Conservation (phyloP, 169 alveolate genomes). For the Toxoplasma gondii region DNA sequence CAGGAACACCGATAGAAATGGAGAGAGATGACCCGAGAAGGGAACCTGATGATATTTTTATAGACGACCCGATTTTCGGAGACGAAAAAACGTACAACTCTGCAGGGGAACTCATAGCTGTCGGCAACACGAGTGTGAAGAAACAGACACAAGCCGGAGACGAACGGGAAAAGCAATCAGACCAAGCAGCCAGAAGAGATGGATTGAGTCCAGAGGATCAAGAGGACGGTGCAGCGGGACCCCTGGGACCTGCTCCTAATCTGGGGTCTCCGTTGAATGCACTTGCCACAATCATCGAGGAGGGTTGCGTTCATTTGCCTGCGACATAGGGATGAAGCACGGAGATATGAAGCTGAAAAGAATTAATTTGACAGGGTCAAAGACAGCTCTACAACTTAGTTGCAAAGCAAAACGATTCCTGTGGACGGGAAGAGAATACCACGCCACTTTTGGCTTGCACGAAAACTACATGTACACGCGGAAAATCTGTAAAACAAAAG, state of each 20-base stretch:
- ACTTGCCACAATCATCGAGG: background rate
- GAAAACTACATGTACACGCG: too few relatives aligned
- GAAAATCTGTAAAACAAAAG: too few relatives aligned
- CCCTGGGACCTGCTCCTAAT: background rate
- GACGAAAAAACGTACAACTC: background rate
- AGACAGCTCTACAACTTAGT: too few relatives aligned
- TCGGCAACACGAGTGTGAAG: background rate
- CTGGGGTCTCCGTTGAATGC: background rate
- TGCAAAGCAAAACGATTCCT: too few relatives aligned
- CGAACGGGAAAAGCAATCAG: background rate
- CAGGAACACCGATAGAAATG: background rate
- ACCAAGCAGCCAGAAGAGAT: background rate
- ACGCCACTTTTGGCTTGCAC: too few relatives aligned
- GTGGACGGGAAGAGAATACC: too few relatives aligned
- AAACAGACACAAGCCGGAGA: background rate
- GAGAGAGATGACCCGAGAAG: background rate
- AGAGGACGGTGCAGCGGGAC: background rate
- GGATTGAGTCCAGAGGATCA: too few relatives aligned
- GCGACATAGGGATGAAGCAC: too few relatives aligned
- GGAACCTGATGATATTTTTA: background rate
- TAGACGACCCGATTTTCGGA: slow-evolving; percentile 13
- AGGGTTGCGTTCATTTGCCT: background rate
- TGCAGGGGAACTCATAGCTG: slow-evolving; percentile 2
- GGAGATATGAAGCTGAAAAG: too few relatives aligned
- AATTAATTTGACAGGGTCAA: too few relatives aligned